Conservation (phyloP, 257 asterid genomes). For the Penstemon newberryi region DNA sequence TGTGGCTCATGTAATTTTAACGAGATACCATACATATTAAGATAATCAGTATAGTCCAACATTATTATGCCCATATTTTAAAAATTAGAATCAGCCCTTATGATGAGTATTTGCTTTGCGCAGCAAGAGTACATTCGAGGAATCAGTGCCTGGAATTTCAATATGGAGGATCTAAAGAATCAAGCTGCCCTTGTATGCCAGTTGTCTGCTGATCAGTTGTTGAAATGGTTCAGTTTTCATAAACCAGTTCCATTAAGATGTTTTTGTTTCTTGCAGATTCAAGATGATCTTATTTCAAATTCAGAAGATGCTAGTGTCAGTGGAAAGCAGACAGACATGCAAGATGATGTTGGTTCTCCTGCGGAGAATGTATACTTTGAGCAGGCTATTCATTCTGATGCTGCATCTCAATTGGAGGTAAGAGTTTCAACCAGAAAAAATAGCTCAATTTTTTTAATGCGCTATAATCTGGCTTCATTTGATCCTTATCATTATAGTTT, state of each 20-base stretch:
- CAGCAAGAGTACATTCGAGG: conserved; percentile 99
- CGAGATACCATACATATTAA: no score
- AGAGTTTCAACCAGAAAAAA: conserved; percentile 13
- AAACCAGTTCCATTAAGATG: conserved; percentile 16
- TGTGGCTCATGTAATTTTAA: not conserved
- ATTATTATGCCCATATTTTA: not conserved
- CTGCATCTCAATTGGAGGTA: conserved; percentile 54
- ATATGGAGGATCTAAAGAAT: conserved; percentile 88
- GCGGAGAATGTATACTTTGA: conserved; percentile 39
- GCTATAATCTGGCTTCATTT: conserved; percentile 14
- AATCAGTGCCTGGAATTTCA: conserved; percentile 95
- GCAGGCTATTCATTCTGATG: conserved; percentile 43
- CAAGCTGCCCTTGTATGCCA: conserved; percentile 87
- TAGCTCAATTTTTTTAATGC: not conserved
- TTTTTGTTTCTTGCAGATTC: conserved; percentile 61
- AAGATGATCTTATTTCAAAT: conserved; percentile 62
- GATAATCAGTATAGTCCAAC: not conserved
- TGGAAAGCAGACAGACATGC: conserved; percentile 42
- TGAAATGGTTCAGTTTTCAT: conserved; percentile 22
- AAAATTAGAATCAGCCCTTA: conserved; percentile 10
- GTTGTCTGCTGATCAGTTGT: conserved; percentile 24
- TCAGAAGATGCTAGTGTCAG: conserved; percentile 55
- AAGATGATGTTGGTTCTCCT: conserved; percentile 47
- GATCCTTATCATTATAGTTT: conserved; percentile 17
- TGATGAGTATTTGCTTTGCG: conserved; percentile 30